phyloP scores from a whole-genome alignment of 164 flowering plant species.

The Brasenia schreberi region DNA sequence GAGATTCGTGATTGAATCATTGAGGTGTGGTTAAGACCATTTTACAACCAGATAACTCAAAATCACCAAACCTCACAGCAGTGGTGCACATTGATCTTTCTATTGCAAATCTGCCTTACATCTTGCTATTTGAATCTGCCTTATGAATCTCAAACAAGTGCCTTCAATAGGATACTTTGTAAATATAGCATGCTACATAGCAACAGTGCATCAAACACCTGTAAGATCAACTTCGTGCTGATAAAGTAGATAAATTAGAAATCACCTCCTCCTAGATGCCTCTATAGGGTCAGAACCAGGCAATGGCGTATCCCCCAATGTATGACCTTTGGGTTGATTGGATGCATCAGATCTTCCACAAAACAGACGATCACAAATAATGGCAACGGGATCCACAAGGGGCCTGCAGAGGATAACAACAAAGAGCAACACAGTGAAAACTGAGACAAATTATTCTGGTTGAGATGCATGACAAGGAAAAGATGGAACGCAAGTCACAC shows the following conservation, averaged over 20 bases:
- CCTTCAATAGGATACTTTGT: too few species aligned
- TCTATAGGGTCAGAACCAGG: constrained; percentile 90
- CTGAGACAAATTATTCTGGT: neutral
- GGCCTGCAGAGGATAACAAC: constrained; percentile 45
- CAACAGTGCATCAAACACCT: too few species aligned
- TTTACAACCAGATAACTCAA: too few species aligned
- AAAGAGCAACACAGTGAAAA: constrained; percentile 7
- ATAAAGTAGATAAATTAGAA: neutral
- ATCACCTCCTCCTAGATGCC: constrained; percentile 92
- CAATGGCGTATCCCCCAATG: constrained; percentile 46
- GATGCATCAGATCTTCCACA: constrained; percentile 63
- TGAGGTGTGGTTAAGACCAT: too few species aligned
- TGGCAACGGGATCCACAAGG: constrained; percentile 69
- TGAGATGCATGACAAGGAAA: neutral
- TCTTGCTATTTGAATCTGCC: too few species aligned
- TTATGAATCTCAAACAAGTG: too few species aligned
- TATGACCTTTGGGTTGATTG: constrained; percentile 37
- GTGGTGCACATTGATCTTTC: too few species aligned
- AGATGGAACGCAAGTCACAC: neutral
- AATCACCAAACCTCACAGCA: too few species aligned
- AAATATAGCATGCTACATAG: too few species aligned
- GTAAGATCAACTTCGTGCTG: neutral
- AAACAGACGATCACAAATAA: constrained; percentile 54
- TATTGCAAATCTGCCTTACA: too few species aligned
- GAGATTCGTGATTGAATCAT: neutral